Evolutionary conservation across 768 basidiomycete species (phyloP).

Genomic region (Daedaleopsis nitida): DNA sequence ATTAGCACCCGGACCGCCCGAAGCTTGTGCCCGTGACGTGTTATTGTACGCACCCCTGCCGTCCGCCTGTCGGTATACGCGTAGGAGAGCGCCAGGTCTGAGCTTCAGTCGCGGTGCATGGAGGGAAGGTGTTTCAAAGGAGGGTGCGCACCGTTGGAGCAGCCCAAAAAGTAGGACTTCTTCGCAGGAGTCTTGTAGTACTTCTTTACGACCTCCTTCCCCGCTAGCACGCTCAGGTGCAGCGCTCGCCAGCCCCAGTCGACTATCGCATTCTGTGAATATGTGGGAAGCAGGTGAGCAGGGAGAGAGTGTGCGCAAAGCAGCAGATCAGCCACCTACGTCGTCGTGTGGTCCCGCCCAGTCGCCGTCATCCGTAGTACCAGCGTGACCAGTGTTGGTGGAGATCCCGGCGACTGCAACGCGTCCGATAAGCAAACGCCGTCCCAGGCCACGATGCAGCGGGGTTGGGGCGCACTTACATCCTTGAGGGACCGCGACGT

Average conservation of each 20-base stretch:
- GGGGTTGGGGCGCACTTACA: conserved; percentile 16
- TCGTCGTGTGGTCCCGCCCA: conserved; percentile 30
- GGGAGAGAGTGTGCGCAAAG: background rate
- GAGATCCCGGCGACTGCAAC: conserved; percentile 28
- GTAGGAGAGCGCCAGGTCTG: background rate
- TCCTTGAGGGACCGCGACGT: conserved; percentile 26
- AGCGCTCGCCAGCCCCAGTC: conserved; percentile 33
- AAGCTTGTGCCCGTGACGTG: background rate
- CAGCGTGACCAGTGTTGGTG: conserved; percentile 27
- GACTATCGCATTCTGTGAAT: conserved; percentile 28
- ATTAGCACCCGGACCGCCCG: background rate
- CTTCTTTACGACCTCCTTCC: conserved; percentile 29
- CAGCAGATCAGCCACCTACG: conserved; percentile 8
- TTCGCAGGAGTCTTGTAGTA: conserved; percentile 26
- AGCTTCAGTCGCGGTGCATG: background rate
- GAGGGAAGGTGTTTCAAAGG: background rate
- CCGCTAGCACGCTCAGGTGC: conserved; percentile 29
- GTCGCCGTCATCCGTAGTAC: conserved; percentile 11
- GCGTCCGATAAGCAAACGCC: background rate
- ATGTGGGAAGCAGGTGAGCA: background rate
- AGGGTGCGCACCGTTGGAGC: conserved; percentile 28
- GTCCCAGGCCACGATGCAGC: background rate
- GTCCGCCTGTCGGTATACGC: conserved; percentile 22
- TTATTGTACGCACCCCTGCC: conserved; percentile 28
- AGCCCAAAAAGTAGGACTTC: conserved; percentile 35